Conservation (phyloP, 441 rosid genomes). For the Monsonia emarginata region DNA sequence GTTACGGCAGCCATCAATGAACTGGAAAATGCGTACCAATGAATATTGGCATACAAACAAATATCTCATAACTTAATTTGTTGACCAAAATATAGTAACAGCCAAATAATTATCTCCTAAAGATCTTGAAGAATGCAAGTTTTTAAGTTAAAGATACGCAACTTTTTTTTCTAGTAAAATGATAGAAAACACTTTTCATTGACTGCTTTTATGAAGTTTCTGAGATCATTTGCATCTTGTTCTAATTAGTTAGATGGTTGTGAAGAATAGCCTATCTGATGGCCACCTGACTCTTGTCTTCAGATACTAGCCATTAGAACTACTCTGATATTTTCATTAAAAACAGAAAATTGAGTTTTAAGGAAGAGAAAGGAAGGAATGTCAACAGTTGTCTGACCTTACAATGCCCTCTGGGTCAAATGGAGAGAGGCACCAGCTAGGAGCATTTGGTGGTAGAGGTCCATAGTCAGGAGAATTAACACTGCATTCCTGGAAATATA, state of each 20-base stretch:
- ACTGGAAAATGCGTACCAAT: slow-evolving; percentile 25
- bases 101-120: neutral
- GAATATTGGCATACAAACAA: slow-evolving; percentile 5
- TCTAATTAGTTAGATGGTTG: neutral
- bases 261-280: neutral
- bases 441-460: slow-evolving; percentile 45
- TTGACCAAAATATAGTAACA: neutral
- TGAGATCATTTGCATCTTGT: neutral
- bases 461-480: slow-evolving; percentile 58
- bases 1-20: slow-evolving; percentile 50
- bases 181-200: neutral
- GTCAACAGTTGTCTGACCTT: slow-evolving; percentile 25
- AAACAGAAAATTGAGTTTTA: neutral
- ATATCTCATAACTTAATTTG: neutral
- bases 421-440: slow-evolving; percentile 57
- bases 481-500: slow-evolving; percentile 44
- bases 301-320: too few species aligned
- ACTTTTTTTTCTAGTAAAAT: neutral
- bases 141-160: neutral
- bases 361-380: neutral
- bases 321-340: too few species aligned
- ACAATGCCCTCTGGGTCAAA: slow-evolving; percentile 58
- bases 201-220: neutral
- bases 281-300: too few species aligned
- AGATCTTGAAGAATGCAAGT: neutral